Evolutionary conservation across 139 green algal species (phyloP), one percentile per base, ranked within the genome.

Genomic region (Chlorella sp.): DNA sequence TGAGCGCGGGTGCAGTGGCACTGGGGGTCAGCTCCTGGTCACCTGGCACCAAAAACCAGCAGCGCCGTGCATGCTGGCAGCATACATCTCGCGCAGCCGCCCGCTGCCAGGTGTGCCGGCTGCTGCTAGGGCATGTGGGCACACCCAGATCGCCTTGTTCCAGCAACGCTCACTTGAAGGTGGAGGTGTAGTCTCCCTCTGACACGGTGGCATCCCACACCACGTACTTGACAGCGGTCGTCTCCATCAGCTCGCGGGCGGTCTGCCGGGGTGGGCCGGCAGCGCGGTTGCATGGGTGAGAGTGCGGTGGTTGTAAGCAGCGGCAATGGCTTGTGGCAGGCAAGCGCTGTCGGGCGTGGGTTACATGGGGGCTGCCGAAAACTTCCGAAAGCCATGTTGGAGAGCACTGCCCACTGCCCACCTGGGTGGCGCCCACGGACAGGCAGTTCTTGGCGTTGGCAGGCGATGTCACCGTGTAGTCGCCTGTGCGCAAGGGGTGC

Each of bases 401-500:
- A n/a, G n/a, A n/a, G n/a, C n/a, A n/a, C n/a, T n/a, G n/a, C n/a
- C n/a, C n/a, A n/a, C n/a, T 21, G 17, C 74, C 1, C 32, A 81
- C 74, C 55, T 81, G 76, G 3, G 92, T 96, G 13, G 95, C 95
- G 0, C 95, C 96, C n/a, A 96, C 94, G 3, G 92, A 85, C 11
- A 98, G 83, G 34, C 81, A 88, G 82, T 98, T 98, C 88, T 98
- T 98, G 57, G 92, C 80, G 0, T 93, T 94, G 20, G 96, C 93
- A 4, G 79, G 82, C 20, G 41, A 68, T 36, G 89, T 87, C 28
- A 91, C 76, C 4, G 85, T 79, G 13, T 67, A 25, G 16, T 84
- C 86, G 28, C 74, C 76, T 60, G 60, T 62, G 36, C 72, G 44
- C 44, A 51, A 51, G 44, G 62, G 11, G 89, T 85, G 51, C 94